phyloP scores from a whole-genome alignment of 371 early-diverging fungal species.

The Mucor plumbeus region DNA sequence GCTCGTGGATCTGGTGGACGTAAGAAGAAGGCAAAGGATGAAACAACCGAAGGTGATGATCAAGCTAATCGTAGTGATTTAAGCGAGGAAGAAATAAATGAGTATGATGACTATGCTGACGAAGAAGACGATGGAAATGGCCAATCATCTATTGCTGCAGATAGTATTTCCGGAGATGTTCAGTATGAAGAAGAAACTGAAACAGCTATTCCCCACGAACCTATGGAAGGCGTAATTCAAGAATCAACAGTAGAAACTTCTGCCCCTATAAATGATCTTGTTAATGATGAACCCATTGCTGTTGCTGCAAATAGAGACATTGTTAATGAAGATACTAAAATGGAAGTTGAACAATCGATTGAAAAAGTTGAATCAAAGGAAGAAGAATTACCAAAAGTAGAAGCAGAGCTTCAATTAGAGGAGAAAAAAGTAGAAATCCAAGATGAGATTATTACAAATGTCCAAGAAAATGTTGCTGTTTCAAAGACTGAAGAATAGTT shows the following conservation, averaged over 20 bases:
- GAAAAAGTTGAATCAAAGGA: background rate
- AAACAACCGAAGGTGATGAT: background rate
- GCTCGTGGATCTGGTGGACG: background rate
- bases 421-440: background rate
- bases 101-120: conserved; percentile 10
- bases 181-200: conserved; percentile 5
- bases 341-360: background rate
- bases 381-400: background rate
- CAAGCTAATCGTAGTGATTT: conserved; percentile 5
- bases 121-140: conserved; percentile 18
- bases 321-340: background rate
- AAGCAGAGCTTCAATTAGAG: background rate
- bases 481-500: conserved; percentile 12
- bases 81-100: conserved; percentile 16
- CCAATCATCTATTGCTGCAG: conserved; percentile 12
- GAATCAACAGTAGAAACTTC: background rate
- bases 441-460: background rate
- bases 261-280: background rate
- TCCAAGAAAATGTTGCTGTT: conserved; percentile 3
- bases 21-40: conserved; percentile 11
- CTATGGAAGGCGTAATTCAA: background rate
- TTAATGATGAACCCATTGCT: background rate
- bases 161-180: conserved; percentile 2
- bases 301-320: background rate
- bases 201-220: background rate